These are phyloP conservation scores for Chlamydomonas sphaeroides DNA, from an alignment of 139 green algal genomes.

Conservation along the genomic window DNA sequence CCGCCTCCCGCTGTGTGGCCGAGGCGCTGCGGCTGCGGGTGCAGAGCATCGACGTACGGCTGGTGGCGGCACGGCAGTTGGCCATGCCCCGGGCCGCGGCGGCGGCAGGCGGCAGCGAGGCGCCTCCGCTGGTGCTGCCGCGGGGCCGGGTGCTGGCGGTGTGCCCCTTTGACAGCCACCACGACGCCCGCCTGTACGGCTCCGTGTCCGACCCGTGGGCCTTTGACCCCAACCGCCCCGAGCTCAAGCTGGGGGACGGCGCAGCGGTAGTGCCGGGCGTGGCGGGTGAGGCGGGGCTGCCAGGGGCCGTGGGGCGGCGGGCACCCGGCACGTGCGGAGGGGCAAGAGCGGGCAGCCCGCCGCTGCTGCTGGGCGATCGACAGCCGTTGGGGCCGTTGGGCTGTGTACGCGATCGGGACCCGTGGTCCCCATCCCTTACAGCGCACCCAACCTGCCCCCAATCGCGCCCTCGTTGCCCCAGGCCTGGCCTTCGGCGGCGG, in stretches of 20 bases:
- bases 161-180: slow-evolving; percentile 71
- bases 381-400: no score
- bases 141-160: slow-evolving; percentile 72
- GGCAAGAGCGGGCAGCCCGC: no score
- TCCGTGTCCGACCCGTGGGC: slow-evolving; percentile 6
- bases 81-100: neutral
- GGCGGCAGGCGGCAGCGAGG: neutral
- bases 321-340: no score
- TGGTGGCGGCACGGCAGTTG: slow-evolving; percentile 49
- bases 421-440: no score
- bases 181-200: slow-evolving; percentile 59
- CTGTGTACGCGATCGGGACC: no score
- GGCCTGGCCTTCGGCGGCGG: slow-evolving; percentile 55
- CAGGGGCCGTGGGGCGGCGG: neutral
- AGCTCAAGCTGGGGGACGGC: slow-evolving; percentile 53
- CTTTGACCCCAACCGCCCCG: slow-evolving; percentile 57
- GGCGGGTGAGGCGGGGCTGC: slow-evolving; percentile 44
- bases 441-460: no score
- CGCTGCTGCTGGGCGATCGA: no score
- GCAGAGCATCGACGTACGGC: slow-evolving; percentile 68
- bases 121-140: slow-evolving; percentile 37
- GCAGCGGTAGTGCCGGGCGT: slow-evolving; percentile 60
- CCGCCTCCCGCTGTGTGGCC: slow-evolving; percentile 37
- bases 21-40: slow-evolving; percentile 69
- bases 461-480: no score